A percentile compares a stretch with the other conserved stretches of the same genome.
phyloP scores from a whole-genome alignment of 2,329 filamentous ascomycete species.

The Talaromyces sp. region DNA sequence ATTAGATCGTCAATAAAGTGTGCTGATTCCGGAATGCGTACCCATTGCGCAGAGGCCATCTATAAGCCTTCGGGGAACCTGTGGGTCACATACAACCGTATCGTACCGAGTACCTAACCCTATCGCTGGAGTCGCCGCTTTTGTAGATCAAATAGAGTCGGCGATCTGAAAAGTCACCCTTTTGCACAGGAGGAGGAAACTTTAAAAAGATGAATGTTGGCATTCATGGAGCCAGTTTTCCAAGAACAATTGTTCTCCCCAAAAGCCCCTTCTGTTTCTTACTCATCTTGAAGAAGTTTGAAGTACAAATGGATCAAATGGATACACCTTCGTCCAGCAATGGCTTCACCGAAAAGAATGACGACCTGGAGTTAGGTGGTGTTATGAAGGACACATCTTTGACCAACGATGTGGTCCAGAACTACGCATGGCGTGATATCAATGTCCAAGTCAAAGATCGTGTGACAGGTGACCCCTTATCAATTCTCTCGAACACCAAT shows the following conservation, averaged over 20 bases:
- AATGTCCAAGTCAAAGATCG: constrained; percentile 72
- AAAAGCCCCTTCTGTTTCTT: not conserved
- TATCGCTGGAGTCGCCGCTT: not conserved
- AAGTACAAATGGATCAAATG: not conserved
- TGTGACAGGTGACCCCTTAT: constrained; percentile 43
- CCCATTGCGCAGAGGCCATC: not conserved
- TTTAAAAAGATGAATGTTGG: not conserved
- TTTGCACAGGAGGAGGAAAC: not conserved
- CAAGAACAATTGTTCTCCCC: not conserved
- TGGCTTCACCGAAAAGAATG: not conserved
- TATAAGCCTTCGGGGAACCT: not conserved
- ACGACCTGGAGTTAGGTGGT: not conserved
- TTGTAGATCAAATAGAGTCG: not conserved
- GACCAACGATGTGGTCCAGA: constrained; percentile 47
- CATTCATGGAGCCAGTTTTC: not conserved
- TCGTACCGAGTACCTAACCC: not conserved
- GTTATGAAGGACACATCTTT: not conserved
- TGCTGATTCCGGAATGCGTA: not conserved
- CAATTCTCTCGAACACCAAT: not conserved
- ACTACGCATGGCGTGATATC: constrained; percentile 65
- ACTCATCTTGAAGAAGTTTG: not conserved
- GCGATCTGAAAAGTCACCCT: not conserved
- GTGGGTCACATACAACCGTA: not conserved
- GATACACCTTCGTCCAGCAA: not conserved
- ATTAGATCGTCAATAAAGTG: not conserved